Evolutionary conservation across 106 monocot genomes (phyloP), one percentile per base, ranked within the genome.

Genomic region (Hemerocallis citrina): DNA sequence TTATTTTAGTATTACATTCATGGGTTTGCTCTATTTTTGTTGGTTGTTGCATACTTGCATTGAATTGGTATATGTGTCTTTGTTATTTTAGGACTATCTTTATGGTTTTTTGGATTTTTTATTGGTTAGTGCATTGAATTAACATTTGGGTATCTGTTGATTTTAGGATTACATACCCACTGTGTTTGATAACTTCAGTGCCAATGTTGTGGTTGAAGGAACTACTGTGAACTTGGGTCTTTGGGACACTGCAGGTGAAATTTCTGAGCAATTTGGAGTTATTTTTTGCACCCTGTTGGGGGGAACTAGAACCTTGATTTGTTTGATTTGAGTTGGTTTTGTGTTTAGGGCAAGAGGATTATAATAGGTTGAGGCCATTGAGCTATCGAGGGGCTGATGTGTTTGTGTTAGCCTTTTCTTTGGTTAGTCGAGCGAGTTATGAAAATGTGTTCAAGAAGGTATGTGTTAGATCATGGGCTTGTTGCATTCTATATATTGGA

Each of bases 131-230:
- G 7, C 40, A 7, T 0, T 14, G 7, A 14, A 41, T 41, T 41
- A 41, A 14, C 14, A 7, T 41, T 41, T 14, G 7, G 7, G 40
- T 7, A 0, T 0, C 7, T 41, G 7, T 9, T n/a, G n/a, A n/a
- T n/a, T n/a, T 2, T 34, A 81, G 81, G 81, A 81, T 54, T 81
- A 81, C 27, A 55, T 81, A 3, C 81, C 81, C 4, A 81, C 81
- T 5, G 81, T 81, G 30, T 81, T 81, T 45, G 81, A 81, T 42
- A 81, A 81, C 49, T 81, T 81, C 76, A 81, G 81, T 29, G 81
- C 81, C 7, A 81, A 81, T 66, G 76, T 81, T 5, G 68, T 68
- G 21, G 60, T 66, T 3, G 81, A 81, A 13, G 81, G 73, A 13
- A 76, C 29, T 24, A 81, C 72, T 55, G 81, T 81, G n/a, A 81